phyloP scores from a whole-genome alignment of 2,329 filamentous ascomycete species.

The Arthrinium puccinioides region DNA sequence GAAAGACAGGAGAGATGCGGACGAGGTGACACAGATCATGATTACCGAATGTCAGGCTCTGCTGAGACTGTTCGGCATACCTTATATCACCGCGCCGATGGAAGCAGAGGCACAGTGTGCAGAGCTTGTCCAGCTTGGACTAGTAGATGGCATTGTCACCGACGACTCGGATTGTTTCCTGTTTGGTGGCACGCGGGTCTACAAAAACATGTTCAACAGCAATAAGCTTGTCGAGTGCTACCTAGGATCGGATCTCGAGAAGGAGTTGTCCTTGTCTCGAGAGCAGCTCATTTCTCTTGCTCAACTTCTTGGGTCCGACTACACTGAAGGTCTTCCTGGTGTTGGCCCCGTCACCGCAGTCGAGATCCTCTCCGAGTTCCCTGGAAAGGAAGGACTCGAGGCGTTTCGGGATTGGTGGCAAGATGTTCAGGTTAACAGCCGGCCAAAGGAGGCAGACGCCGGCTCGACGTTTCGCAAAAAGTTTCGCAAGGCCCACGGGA shows the following conservation, averaged over 20 bases:
- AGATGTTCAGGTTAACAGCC: conserved; percentile 61
- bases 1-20: conserved; percentile 89
- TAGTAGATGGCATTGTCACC: conserved; percentile 96
- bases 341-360: conserved; percentile 92
- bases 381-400: conserved; percentile 51
- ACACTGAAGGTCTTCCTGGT: conserved; percentile 84
- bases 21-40: conserved; percentile 96
- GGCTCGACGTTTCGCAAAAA: conserved; percentile 68
- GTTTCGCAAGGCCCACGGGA: conserved; percentile 70
- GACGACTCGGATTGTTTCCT: conserved; percentile 96
- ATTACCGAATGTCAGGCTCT: conserved; percentile 90
- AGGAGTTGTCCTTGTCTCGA: conserved; percentile 82
- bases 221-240: conserved; percentile 99
- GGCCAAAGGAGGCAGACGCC: conserved; percentile 55
- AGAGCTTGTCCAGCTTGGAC: conserved; percentile 73
- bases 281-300: conserved; percentile 83
- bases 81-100: conserved; percentile 97
- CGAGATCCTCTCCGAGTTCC: conserved; percentile 89
- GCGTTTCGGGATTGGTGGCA: conserved; percentile 85
- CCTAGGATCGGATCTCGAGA: conserved; percentile 72
- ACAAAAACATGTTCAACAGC: conserved; percentile 99
- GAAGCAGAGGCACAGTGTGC: conserved; percentile 98
- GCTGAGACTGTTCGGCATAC: conserved; percentile 82
- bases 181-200: conserved; percentile 91
- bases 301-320: conserved; percentile 87